Evolutionary conservation across 495 filamentous ascomycete species (phyloP), one percentile per base, ranked within the genome.

Genomic region (Hapsidospora chrysogenum): DNA sequence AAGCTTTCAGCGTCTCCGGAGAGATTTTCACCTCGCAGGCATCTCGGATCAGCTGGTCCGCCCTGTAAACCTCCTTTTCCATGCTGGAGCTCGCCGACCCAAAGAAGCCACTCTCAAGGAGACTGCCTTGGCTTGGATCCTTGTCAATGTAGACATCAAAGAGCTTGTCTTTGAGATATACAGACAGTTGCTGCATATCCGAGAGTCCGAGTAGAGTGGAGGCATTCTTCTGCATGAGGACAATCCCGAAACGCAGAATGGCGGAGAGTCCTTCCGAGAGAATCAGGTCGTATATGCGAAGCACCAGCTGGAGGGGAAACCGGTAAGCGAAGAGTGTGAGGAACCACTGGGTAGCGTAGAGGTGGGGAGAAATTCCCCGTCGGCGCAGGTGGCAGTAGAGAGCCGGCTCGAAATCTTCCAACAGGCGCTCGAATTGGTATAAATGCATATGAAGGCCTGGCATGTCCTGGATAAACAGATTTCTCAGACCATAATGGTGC

Each of bases 311-410:
- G 7, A 99, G 65, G 9, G 89, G 89, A 54, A 99, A 99, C 31
- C 92, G 79, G 54, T 99, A 96, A 11, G 89, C 86, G 48, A 99
- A 99, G n/a, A 99, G 69, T 4, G 89, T 99, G 29, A 99, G 72
- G 55, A 96, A 96, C 89, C 89, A 99, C 52, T 96, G 89, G 0
- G 89, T 96, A 29, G 89, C 89, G 50, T 99, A 99, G 7, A 99
- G 64, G 45, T 93, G 79, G 1, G 92, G 84, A 28, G 77, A 76
- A 25, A 96, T 89, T 17, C 80, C 76, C 29, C 82, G 77, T 35
- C 89, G 76, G 41, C 79, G 77, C 28, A 99, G 73, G 58, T 99
- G 89, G 52, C 89, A 96, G 56, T 89, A 95, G 2, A 96, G 67
- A 18, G 84, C 84, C 1, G 89, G 89, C 45, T 96, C 87, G 27